Conservation (phyloP, 1,284 basidiomycete genomes). For the Thecaphora frezii region DNA sequence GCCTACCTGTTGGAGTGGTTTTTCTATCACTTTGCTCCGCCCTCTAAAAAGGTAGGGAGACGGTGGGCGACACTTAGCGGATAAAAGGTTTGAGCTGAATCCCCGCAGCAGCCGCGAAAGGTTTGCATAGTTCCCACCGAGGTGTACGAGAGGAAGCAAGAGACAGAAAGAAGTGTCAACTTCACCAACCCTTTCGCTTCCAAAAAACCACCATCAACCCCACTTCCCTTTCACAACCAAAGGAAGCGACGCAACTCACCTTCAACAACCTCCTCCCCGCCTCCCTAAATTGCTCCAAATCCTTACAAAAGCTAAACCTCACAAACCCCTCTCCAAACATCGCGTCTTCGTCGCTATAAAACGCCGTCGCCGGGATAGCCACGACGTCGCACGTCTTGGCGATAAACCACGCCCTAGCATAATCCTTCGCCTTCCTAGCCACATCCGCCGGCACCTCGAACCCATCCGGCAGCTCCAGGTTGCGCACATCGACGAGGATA, state of each 20-base stretch:
- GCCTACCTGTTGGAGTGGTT: too few relatives aligned
- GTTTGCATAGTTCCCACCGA: too few relatives aligned
- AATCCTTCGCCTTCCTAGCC: conserved; percentile 80
- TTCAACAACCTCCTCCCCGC: conserved; percentile 42
- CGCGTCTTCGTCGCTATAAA: conserved; percentile 42
- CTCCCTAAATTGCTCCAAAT: conserved; percentile 44
- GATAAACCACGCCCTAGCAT: conserved; percentile 66
- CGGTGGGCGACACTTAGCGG: too few relatives aligned
- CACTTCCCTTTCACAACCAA: background rate
- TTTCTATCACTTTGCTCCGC: too few relatives aligned
- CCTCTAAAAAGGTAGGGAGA: too few relatives aligned
- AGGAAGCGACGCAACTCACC: conserved; percentile 7
- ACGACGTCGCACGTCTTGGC: conserved; percentile 57
- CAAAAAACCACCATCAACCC: too few relatives aligned
- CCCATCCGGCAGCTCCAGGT: conserved; percentile 76
- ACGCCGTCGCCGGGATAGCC: conserved; percentile 54
- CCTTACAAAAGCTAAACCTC: conserved; percentile 55
- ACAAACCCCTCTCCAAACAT: conserved; percentile 45
- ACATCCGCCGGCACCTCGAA: conserved; percentile 80
- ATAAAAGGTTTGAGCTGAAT: too few relatives aligned
- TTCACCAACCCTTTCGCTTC: too few relatives aligned
- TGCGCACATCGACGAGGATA: conserved; percentile 72
- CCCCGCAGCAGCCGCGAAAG: too few relatives aligned
- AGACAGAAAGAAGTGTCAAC: too few relatives aligned
- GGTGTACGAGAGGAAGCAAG: too few relatives aligned